Evolutionary conservation across 495 filamentous ascomycete genomes (phyloP), one percentile per base, ranked within the genome.

Genomic region (Sabuloglossum arenarium): DNA sequence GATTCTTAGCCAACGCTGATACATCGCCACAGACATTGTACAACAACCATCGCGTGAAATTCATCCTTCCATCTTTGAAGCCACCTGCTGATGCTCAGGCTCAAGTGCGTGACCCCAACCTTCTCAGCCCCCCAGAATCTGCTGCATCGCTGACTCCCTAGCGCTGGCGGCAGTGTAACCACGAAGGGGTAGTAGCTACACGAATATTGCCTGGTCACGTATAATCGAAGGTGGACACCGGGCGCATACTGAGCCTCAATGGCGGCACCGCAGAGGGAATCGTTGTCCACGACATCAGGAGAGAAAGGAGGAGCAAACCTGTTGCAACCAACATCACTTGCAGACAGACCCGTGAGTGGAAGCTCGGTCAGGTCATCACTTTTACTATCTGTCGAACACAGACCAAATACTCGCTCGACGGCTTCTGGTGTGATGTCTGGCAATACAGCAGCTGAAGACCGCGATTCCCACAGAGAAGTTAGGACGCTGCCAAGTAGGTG

Each of bases 401-500:
- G 47, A 5, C 47, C 23, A 30, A n/a, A 27, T 12, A 12, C 23
- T 51, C 23, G 21, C 14, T 29, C 16, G 1, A 11, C 25, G 2
- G 4, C 47, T 51, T 51, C 25, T 25, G 9, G 45, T 16, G 45
- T 16, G 10, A 25, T 24, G 25, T 49, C 21, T 4, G 16, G 47
- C 6, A 51, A 29, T 30, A 19, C 47, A 28, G 23, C 25, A 30
- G 14, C 42, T 6, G 37, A 56, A 31, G 19, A 43, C 42, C 34
- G 42, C n/a, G 37, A 39, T 19, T 3, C 55, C 29, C 55, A 27
- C 4, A 42, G 55, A 39, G 55, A 56, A 31, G 42, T 56, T 12
- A 43, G 55, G 21, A 56, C 71, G 4, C 61, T 74, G 24, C 71
- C 71, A 12, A 62, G 71, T 74, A 66, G 42, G 71, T 50, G 6